Evolutionary conservation across 305 asterid species (phyloP).

Genomic region (Coffea humblotiana): DNA sequence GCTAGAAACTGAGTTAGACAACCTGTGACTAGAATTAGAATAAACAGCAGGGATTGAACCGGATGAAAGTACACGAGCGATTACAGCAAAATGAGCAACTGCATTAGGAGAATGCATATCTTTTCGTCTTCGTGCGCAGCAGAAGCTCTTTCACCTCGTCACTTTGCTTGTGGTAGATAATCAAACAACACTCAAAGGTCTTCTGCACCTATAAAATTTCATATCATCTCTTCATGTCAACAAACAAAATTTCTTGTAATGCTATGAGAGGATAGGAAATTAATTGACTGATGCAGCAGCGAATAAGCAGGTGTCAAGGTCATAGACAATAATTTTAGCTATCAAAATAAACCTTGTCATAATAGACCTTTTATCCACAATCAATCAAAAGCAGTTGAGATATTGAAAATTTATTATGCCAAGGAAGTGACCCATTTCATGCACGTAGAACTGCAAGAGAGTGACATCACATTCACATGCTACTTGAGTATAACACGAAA

Average conservation of each 20-base stretch:
- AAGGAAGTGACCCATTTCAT: not conserved
- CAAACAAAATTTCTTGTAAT: not conserved
- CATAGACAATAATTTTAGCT: not conserved
- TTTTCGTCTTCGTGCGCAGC: not conserved
- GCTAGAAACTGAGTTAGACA: not conserved
- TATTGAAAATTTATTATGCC: not conserved
- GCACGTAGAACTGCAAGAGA: not conserved
- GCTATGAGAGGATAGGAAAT: not conserved
- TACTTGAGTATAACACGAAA: not conserved
- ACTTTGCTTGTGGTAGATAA: not conserved
- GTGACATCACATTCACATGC: not conserved
- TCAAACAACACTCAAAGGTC: not conserved
- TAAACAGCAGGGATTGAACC: not conserved
- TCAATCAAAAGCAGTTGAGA: not conserved
- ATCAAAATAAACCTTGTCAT: not conserved
- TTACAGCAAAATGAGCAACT: not conserved
- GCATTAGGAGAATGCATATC: not conserved
- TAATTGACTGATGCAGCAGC: not conserved
- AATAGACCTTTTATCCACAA: not conserved
- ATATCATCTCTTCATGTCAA: not conserved
- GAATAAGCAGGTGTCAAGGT: not conserved
- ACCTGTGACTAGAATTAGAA: not conserved
- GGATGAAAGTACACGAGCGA: not conserved
- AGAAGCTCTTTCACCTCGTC: too few species aligned
- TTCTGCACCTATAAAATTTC: not conserved